phyloP scores from a whole-genome alignment of 1,284 basidiomycete genomes.

The Taiwanofungus camphoratus region DNA sequence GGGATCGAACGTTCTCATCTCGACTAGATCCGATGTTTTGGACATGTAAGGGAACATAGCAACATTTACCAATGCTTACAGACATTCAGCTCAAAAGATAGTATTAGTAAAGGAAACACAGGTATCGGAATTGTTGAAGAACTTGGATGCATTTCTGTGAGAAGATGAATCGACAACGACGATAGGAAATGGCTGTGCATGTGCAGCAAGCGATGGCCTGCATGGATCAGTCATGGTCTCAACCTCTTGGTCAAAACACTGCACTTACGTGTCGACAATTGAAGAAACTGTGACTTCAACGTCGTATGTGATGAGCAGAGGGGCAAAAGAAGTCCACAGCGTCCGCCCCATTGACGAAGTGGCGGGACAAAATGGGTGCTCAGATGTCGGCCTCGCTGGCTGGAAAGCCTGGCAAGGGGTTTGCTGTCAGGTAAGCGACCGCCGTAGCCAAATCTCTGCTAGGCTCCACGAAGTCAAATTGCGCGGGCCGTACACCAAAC shows the following conservation, averaged over 20 bases:
- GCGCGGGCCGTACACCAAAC: slow-evolving; percentile 12
- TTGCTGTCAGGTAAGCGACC: slow-evolving; percentile 14
- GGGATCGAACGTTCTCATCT: slow-evolving; percentile 43
- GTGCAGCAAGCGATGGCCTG: slow-evolving; percentile 19
- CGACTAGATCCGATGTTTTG: slow-evolving; percentile 27
- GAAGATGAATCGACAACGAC: slow-evolving; percentile 19
- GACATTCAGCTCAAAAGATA: slow-evolving; percentile 39
- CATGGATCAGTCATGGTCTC: background rate
- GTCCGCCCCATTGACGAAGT: slow-evolving; percentile 23
- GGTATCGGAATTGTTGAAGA: slow-evolving; percentile 10
- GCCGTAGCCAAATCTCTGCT: slow-evolving; percentile 9
- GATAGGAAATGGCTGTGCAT: slow-evolving; percentile 23
- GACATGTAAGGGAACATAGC: background rate
- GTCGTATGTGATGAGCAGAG: slow-evolving; percentile 18
- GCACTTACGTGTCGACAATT: slow-evolving; percentile 19
- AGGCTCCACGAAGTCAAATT: slow-evolving; percentile 15
- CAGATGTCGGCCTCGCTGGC: slow-evolving; percentile 22
- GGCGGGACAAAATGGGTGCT: slow-evolving; percentile 21
- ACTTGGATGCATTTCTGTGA: slow-evolving; percentile 6
- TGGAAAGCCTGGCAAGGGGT: slow-evolving; percentile 20
- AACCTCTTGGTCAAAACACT: background rate
- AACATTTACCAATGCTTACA: slow-evolving; percentile 26
- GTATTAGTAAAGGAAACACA: slow-evolving; percentile 32
- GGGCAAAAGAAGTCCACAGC: slow-evolving; percentile 15
- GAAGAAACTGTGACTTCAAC: slow-evolving; percentile 23